phyloP scores from a whole-genome alignment of 352 stramenopile species.

The Pythium periplocum region DNA sequence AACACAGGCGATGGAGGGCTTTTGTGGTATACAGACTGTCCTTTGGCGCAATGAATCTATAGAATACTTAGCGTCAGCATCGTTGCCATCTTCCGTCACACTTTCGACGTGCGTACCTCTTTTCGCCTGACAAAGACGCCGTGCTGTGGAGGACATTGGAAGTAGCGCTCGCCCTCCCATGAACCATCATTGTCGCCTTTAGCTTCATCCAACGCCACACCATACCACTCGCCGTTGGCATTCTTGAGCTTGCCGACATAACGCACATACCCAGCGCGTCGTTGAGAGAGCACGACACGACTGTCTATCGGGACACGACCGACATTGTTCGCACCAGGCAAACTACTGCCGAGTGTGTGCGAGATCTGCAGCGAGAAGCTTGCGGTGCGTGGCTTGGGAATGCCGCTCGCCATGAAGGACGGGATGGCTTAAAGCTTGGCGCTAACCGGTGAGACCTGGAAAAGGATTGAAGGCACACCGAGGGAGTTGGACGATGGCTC shows the following conservation, averaged over 20 bases:
- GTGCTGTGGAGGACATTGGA: conserved; percentile 42
- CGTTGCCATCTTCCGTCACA: too few species aligned
- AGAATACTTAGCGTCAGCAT: neutral
- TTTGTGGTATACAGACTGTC: conserved; percentile 27
- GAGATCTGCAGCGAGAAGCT: conserved; percentile 24
- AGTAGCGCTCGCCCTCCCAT: conserved; percentile 45
- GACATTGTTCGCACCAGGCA: conserved; percentile 6
- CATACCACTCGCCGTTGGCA: conserved; percentile 63
- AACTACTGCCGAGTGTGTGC: too few species aligned
- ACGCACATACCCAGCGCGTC: conserved; percentile 47
- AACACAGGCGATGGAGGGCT: conserved; percentile 35
- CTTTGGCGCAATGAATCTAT: conserved; percentile 47
- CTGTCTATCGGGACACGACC: conserved; percentile 45
- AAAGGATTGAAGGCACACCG: too few species aligned
- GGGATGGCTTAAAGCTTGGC: too few species aligned
- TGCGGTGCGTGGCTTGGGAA: conserved; percentile 13
- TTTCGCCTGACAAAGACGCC: conserved; percentile 64
- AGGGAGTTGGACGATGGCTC: too few species aligned
- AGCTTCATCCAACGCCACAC: conserved; percentile 54
- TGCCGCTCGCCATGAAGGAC: conserved; percentile 14
- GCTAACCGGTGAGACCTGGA: too few species aligned
- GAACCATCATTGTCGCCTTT: conserved; percentile 52
- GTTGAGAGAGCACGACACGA: conserved; percentile 48
- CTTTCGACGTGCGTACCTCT: conserved; percentile 15
- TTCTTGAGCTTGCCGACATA: conserved; percentile 55